Conservation (phyloP, 257 asterid genomes). For the Vinca minor region DNA sequence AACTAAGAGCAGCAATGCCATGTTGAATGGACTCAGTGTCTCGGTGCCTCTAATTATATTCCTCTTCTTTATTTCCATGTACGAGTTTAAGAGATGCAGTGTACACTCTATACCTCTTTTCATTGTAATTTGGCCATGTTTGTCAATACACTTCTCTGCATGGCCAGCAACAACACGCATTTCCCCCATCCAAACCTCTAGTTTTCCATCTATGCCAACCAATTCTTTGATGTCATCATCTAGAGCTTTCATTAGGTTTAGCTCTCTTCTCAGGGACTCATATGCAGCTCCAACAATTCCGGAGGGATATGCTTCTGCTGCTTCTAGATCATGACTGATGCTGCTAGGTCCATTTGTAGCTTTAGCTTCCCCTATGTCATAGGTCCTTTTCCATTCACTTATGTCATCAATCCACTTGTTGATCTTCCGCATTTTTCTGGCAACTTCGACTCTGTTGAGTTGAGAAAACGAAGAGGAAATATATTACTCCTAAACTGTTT, state of each 20-base stretch:
- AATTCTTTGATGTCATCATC: neutral
- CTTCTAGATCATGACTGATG: conserved; percentile 1
- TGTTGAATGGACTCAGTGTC: too few species aligned
- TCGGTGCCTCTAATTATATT: too few species aligned
- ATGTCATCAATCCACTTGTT: neutral
- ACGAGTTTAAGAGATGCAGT: too few species aligned
- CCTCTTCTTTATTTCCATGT: too few species aligned
- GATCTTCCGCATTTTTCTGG: neutral
- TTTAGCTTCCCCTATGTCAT: neutral
- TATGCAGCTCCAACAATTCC: neutral
- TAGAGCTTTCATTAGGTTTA: conserved; percentile 13
- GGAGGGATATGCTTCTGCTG: conserved; percentile 8
- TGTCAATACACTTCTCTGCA: neutral
- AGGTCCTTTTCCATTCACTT: neutral
- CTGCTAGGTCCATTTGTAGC: neutral
- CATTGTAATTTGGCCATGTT: neutral
- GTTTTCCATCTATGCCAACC: neutral
- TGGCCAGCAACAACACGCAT: neutral
- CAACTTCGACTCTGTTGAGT: neutral
- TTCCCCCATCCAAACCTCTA: neutral
- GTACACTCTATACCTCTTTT: neutral
- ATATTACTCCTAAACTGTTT: neutral
- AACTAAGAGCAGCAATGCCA: too few species aligned
- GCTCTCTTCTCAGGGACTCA: conserved; percentile 8
- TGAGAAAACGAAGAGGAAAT: neutral